Conservation (phyloP, 2,329 filamentous ascomycete genomes). For the Colletotrichum orbiculare region DNA sequence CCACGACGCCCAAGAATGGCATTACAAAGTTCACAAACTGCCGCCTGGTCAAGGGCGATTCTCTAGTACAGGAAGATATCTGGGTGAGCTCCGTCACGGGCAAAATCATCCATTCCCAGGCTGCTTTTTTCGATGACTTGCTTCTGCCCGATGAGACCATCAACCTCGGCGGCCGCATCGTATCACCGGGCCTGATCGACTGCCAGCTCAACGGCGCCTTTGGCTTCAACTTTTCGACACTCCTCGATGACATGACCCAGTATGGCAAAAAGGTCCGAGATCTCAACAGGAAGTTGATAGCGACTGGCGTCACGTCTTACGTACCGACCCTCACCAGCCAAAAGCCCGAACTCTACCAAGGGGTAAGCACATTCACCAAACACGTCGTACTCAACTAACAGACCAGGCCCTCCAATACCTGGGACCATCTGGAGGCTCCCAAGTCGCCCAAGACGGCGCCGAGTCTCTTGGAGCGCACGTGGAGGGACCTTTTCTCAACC, state of each 20-base stretch:
- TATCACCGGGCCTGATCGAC: conserved; percentile 89
- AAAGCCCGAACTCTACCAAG: conserved; percentile 82
- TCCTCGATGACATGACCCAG: conserved; percentile 73
- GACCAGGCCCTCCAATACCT: conserved; percentile 77
- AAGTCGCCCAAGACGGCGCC: conserved; percentile 75
- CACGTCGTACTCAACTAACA: not conserved
- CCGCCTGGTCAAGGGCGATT: conserved; percentile 75
- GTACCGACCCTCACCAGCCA: conserved; percentile 88
- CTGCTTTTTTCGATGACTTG: conserved; percentile 75
- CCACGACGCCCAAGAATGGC: conserved; percentile 54
- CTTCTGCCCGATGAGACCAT: conserved; percentile 78
- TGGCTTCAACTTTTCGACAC: conserved; percentile 89
- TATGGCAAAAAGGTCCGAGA: conserved; percentile 80
- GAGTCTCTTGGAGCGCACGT: conserved; percentile 92
- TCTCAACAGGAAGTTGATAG: conserved; percentile 77
- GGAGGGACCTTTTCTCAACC: conserved; percentile 89
- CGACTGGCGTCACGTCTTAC: conserved; percentile 89
- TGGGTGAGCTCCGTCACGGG: conserved; percentile 87
- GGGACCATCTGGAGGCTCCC: conserved; percentile 72
- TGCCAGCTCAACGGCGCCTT: conserved; percentile 93
- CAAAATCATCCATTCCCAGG: conserved; percentile 80
- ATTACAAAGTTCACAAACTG: conserved; percentile 94
- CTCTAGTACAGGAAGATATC: conserved; percentile 81
- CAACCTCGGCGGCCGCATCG: conserved; percentile 83
- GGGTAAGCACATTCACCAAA: conserved; percentile 55